Evolutionary conservation across 1,284 basidiomycete genomes (phyloP), one percentile per base, ranked within the genome.

Genomic region (Cryptococcus wingfieldii): DNA sequence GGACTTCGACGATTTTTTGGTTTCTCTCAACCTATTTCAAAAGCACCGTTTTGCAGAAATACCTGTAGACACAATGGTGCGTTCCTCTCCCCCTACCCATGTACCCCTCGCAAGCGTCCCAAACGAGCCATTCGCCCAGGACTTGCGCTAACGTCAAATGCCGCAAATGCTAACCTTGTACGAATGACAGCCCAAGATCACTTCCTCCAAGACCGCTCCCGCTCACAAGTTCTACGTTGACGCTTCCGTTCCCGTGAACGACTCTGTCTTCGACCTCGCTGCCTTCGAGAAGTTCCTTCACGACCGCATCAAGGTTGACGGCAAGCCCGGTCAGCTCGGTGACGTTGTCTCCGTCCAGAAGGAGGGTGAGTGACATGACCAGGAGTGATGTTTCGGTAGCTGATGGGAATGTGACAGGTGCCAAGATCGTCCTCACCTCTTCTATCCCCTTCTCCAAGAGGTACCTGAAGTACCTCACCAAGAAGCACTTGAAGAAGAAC

Each of bases 211-310:
- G 57, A 61, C 83, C 72, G 71, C 85, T 70, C 76, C 83, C 68
- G 66, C 70, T 54, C 88, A 92, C 83, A 95, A 91, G 80, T 96
- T 93, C 80, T 82, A 87, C 77, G 85, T 97, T 77, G 92, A 96
- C 85, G 95, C 90, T 83, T 89, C 90, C 52, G 89, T 89, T 72
- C 94, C 94, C 61, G 92, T 90, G 54, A 80, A 83, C 63, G 91
- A 95, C 78, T 86, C 86, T 71, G 89, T 95, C 75, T 92, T 96
- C 72, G 92, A 95, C 72, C 87, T 87, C 62, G 89, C 88, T 59
- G 87, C 87, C 68, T 94, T 90, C 78, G 89, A 91, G 79, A 90
- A 91, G 79, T 96, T 87, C 83, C 83, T 96, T 56, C 90, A 94
- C 77, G 91, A 95, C 81, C 86, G 88, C 68, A 90, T 93, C 77